Evolutionary conservation across 1,284 basidiomycete genomes (phyloP).

Genomic region (Heterobasidion annosum): DNA sequence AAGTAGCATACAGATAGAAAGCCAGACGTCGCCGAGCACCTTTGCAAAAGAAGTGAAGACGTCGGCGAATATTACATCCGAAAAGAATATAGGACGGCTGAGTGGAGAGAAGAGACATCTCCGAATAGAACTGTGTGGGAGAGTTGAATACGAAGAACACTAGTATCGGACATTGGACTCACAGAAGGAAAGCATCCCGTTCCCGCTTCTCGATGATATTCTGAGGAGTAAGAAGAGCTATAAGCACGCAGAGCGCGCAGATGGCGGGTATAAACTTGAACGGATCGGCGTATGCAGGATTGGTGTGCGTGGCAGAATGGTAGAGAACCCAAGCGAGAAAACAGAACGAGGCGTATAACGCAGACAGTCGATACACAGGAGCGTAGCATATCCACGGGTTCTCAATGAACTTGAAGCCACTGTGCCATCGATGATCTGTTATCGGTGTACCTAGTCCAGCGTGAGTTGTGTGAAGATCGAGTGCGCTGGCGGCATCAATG

Average conservation of each 20-base stretch:
- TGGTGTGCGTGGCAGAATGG: constrained; percentile 46
- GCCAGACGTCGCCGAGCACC: constrained; percentile 91
- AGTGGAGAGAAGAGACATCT: constrained; percentile 68
- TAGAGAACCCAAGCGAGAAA: constrained; percentile 61
- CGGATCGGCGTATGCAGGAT: constrained; percentile 52
- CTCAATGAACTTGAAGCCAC: constrained; percentile 22
- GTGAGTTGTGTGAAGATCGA: constrained; percentile 44
- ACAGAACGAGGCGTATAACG: constrained; percentile 50
- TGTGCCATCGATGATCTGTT: constrained; percentile 13
- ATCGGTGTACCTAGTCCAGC: constrained; percentile 19
- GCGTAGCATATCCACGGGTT: constrained; percentile 37
- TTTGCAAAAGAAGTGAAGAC: constrained; percentile 95
- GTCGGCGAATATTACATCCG: constrained; percentile 92
- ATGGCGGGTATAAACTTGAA: constrained; percentile 73
- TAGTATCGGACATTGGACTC: constrained; percentile 18
- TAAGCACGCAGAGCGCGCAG: constrained; percentile 48
- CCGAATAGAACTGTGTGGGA: constrained; percentile 43
- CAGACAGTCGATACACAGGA: constrained; percentile 62
- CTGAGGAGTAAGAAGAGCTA: constrained; percentile 57
- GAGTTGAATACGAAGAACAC: neutral
- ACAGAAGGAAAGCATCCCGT: constrained; percentile 71
- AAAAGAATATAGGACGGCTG: constrained; percentile 69
- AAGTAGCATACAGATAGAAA: constrained; percentile 75
- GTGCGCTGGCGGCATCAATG: constrained; percentile 61
- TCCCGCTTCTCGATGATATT: constrained; percentile 59